Percentiles rank a stretch among this genome's conserved stretches.
phyloP scores from a whole-genome alignment of 106 monocot genomes.

The Platanthera zijinensis region DNA sequence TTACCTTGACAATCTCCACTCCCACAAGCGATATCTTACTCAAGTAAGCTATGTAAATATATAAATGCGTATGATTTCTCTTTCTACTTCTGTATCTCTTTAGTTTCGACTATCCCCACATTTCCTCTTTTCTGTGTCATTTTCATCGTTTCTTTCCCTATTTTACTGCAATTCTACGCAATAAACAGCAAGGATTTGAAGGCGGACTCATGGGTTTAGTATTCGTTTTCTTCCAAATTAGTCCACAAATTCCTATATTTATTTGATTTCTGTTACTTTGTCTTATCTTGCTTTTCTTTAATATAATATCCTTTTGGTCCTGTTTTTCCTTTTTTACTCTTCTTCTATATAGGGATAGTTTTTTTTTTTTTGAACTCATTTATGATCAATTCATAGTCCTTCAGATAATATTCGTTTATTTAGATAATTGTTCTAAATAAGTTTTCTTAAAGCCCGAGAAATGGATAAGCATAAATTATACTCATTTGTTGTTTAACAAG shows the following conservation, averaged over 20 bases:
- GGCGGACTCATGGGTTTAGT: neutral
- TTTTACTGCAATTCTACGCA: neutral
- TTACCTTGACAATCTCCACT: slow-evolving; percentile 66
- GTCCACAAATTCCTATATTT: neutral
- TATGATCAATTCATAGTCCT: no score
- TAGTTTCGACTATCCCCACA: neutral
- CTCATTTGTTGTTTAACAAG: no score
- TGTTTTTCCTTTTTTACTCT: neutral
- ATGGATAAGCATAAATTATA: no score
- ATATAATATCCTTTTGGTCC: neutral
- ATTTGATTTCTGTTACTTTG: neutral
- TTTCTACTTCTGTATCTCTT: neutral
- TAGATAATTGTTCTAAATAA: no score
- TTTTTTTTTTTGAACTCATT: neutral
- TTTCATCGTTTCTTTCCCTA: neutral
- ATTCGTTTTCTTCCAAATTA: neutral
- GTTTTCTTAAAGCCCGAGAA: no score
- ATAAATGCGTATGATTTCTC: neutral
- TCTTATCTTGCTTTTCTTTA: neutral
- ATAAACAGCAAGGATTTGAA: neutral
- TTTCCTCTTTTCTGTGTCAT: neutral
- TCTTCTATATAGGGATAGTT: neutral
- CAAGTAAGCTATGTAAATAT: slow-evolving; percentile 26
- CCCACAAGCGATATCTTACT: slow-evolving; percentile 70
- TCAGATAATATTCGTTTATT: no score